Percentiles rank a stretch among this genome's conserved stretches.
Evolutionary conservation across 805 yeast genomes (phyloP).

Genomic region (Cyberlindnera maritima): DNA sequence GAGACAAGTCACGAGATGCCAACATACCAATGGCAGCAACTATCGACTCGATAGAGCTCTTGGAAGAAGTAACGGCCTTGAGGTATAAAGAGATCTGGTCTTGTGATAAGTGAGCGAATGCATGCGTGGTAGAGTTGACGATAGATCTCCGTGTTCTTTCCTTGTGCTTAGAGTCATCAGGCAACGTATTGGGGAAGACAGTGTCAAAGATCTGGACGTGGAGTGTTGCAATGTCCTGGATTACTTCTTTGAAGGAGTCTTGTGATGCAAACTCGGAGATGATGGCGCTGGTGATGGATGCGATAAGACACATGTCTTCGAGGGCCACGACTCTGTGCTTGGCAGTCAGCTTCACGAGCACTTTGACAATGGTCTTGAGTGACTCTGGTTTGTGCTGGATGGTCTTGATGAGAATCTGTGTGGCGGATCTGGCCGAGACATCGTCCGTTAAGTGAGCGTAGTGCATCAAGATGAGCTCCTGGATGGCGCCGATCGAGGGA

Average conservation of each 20-base stretch:
- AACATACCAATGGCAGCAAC: conserved; percentile 37
- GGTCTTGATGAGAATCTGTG: conserved; percentile 12
- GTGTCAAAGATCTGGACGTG: conserved; percentile 31
- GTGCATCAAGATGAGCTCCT: conserved; percentile 19
- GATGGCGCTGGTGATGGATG: conserved; percentile 51
- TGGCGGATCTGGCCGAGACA: conserved; percentile 9
- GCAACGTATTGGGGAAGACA: conserved; percentile 17
- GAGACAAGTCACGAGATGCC: conserved; percentile 26
- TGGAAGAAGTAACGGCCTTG: too few species aligned
- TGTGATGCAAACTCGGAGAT: conserved; percentile 31
- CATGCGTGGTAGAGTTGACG: conserved; percentile 29
- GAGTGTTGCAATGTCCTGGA: conserved; percentile 34
- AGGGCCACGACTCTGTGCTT: conserved; percentile 43
- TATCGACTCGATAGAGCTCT: conserved; percentile 15
- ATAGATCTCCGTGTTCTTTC: conserved; percentile 37
- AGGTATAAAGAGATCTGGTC: conserved; percentile 16
- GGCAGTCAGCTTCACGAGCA: conserved; percentile 31
- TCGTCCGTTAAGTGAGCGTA: conserved; percentile 16
- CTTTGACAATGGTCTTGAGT: conserved; percentile 19
- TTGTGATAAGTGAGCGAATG: conserved; percentile 24
- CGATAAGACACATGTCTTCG: conserved; percentile 52
- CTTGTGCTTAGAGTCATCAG: conserved; percentile 37
- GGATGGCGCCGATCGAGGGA: conserved; percentile 17
- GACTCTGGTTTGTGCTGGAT: conserved; percentile 12
- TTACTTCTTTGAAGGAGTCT: conserved; percentile 27